Conservation (phyloP, 2,329 filamentous ascomycete species). For the Hortaea werneckii region DNA sequence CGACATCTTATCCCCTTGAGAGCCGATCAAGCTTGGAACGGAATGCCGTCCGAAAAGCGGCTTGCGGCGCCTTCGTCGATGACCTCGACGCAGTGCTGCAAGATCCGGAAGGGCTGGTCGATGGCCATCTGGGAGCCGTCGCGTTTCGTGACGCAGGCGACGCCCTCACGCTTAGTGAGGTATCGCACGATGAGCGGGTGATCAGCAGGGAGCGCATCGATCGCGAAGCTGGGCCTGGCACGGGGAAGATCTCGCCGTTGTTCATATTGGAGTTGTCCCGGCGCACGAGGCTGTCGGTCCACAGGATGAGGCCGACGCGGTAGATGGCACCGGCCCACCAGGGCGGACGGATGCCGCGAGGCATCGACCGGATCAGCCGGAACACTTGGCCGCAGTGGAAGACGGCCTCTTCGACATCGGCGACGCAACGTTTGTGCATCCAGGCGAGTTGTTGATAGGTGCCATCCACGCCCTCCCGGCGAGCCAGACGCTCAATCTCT, state of each 20-base stretch:
- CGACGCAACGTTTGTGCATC: constrained; percentile 52
- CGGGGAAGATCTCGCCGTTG: constrained; percentile 27
- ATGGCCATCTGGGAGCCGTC: constrained; percentile 40
- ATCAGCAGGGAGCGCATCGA: constrained; percentile 42
- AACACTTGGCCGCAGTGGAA: constrained; percentile 61
- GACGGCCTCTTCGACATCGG: constrained; percentile 51
- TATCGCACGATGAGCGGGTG: constrained; percentile 43
- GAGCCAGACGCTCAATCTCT: constrained; percentile 56
- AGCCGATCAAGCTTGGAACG: constrained; percentile 43
- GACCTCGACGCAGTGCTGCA: constrained; percentile 43
- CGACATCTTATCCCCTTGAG: constrained; percentile 13
- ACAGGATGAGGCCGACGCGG: constrained; percentile 53
- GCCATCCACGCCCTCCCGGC: constrained; percentile 49
- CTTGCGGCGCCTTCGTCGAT: constrained; percentile 44
- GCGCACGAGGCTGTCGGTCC: constrained; percentile 50
- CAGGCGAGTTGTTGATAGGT: constrained; percentile 45
- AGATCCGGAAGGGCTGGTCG: constrained; percentile 38
- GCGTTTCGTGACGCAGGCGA: constrained; percentile 41
- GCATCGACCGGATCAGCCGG: constrained; percentile 51
- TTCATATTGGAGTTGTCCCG: constrained; percentile 34
- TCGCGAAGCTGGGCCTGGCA: constrained; percentile 36
- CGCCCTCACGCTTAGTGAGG: constrained; percentile 43
- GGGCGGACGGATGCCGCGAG: constrained; percentile 48
- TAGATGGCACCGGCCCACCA: constrained; percentile 67
- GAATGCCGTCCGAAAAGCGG: constrained; percentile 45